Base-by-base conservation (phyloP, 441 rosid species). In the Erodium texanum region DNA sequence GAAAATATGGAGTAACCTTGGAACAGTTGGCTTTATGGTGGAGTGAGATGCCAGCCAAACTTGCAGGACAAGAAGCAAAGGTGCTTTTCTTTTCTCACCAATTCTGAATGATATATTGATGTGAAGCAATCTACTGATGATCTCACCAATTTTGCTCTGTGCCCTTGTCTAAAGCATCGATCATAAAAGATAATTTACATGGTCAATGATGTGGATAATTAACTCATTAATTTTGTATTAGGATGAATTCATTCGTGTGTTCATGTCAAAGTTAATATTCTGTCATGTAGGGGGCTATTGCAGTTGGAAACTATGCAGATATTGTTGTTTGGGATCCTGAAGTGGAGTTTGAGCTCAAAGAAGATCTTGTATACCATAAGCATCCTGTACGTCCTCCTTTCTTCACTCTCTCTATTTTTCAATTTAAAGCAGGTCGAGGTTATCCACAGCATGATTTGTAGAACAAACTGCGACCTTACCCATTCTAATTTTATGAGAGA, bases 41-140 rank as follows among this genome's bases (percentile, higher is more conserved):
- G 98, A 88, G 96, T 11, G 89, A 87, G 75, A 82, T 82, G 81
- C 98, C 99, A 22, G 96, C 99, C 0, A 86, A 89, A 73, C 87
- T 94, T 11, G 87, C 88, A 14, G 86, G 92, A 73, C 85, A 71
- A 73, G 74, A 72, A 67, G 79, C 74, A 34, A 94, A 94, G 96
- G 99, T 89, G 63, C 68, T 38, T 63, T 63, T 58, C 70, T 38
- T 10, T 12, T 36, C n/a, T 59, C 24, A 66, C 27, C n/a, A 4
- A 45, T 38, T 38, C 15, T 8, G 12, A 5, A 9, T 19, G 9
- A 38, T 20, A 65, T 64, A 52, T 22, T n/a, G n/a, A 32, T 52
- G 58, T n/a, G 20, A n/a, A 52, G 20, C 20, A 52, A 12, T 41
- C n/a, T n/a, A n/a, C n/a, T n/a, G n/a, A n/a, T n/a, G n/a, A n/a